Base-by-base conservation (phyloP, 305 asterid genomes). In the Rubia occidens region DNA sequence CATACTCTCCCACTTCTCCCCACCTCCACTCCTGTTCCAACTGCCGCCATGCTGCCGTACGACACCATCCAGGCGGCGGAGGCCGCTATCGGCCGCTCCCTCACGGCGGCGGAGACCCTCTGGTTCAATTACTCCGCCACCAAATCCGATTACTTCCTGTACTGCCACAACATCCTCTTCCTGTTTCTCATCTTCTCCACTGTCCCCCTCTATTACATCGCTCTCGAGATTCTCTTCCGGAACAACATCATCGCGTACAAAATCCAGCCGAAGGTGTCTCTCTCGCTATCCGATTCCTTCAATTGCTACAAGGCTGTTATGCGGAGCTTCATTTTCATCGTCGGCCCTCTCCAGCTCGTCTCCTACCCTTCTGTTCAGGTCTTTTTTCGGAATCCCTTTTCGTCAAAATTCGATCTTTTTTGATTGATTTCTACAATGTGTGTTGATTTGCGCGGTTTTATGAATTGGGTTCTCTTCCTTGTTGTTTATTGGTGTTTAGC, bases 311-410 rank as follows among this genome's bases (percentile, higher is more conserved):
- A 84, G 78, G 82, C 89, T 8, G 97, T 90, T 67, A 90, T 93
- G 97, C 87, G 90, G 76, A 82, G 78, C 84, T 91, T 91, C 82
- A 73, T 90, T 75, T 80, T 93, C 35, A 84, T 90, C 8, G 96
- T 93, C 7, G 96, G 97, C 5, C 98, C 98, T 10, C 95, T 90
- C 10, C 97, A 93, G 13, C 94, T 90, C 71, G 87, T 93, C 54
- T 90, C 97, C n/a, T 93, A 84, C 68, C 98, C 98, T 35, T 81
- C 89, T 37, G 32, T 93, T 63, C 69, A 90, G 87, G 97, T 92
- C 72, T 61, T 21, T 40, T 13, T 60, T 13, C 20, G 11, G 35
- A 29, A 35, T 26, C 44, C 42, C 0, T 13, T 21, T 59, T 56
- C 40, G 1, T 20, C 0, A 29, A 11, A 64, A 59, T 49, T 26